Evolutionary conservation across 768 basidiomycete genomes (phyloP).

Genomic region (Macrocybe gigantea): DNA sequence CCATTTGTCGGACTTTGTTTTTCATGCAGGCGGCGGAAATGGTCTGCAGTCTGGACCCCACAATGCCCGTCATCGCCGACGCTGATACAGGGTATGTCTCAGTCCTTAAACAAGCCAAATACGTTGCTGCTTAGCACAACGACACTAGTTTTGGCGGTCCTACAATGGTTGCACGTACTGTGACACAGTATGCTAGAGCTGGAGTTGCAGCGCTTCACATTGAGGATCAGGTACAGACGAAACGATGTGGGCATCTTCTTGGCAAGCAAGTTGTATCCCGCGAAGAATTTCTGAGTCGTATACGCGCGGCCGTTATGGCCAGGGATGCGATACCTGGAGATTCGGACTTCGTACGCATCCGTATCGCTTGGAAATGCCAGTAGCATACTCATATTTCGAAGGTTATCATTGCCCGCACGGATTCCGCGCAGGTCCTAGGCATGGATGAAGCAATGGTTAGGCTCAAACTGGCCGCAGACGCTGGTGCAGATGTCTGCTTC

Average conservation of each 20-base stretch:
- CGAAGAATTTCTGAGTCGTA: slow-evolving; percentile 68
- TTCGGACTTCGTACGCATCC: slow-evolving; percentile 58
- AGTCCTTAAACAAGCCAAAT: neutral
- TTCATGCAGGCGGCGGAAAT: slow-evolving; percentile 51
- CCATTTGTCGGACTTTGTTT: no score
- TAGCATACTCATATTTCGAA: slow-evolving; percentile 11
- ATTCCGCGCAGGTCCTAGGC: slow-evolving; percentile 72
- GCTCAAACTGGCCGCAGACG: slow-evolving; percentile 64
- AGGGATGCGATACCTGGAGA: slow-evolving; percentile 70
- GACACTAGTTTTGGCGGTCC: slow-evolving; percentile 57
- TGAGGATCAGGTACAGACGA: slow-evolving; percentile 80
- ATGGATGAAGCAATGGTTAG: slow-evolving; percentile 71
- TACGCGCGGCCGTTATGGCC: slow-evolving; percentile 73
- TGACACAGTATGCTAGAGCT: slow-evolving; percentile 60
- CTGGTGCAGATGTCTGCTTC: slow-evolving; percentile 77
- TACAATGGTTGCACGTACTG: slow-evolving; percentile 70
- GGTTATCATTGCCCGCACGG: slow-evolving; percentile 73
- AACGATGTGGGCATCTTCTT: slow-evolving; percentile 74
- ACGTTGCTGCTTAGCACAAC: neutral
- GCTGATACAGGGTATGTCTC: slow-evolving; percentile 65
- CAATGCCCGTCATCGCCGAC: slow-evolving; percentile 70
- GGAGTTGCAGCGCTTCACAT: slow-evolving; percentile 76
- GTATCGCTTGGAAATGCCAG: no score
- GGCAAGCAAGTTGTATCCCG: slow-evolving; percentile 80
- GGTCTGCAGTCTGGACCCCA: slow-evolving; percentile 61